Conservation (phyloP, 2,329 filamentous ascomycete species). For the Neodidymelliopsis sp. region DNA sequence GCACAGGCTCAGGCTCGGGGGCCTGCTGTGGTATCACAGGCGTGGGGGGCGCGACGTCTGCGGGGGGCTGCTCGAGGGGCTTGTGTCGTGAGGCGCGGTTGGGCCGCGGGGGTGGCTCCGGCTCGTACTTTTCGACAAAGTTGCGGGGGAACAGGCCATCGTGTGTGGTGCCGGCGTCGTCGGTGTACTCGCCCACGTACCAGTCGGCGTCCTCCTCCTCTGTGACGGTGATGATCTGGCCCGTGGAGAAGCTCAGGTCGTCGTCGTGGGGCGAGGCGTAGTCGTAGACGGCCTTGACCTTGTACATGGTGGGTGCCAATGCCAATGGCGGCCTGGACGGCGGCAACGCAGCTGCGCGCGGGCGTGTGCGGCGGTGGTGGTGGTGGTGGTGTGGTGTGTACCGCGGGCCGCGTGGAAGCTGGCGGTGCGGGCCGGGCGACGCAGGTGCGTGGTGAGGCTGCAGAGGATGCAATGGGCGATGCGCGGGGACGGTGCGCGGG, state of each 20-base stretch:
- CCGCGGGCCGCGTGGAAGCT: constrained; percentile 6
- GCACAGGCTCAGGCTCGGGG: constrained; percentile 33
- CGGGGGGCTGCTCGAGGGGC: constrained; percentile 44
- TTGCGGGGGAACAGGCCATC: constrained; percentile 94
- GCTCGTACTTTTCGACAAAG: constrained; percentile 97
- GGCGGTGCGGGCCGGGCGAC: constrained; percentile 12
- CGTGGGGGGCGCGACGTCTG: constrained; percentile 36
- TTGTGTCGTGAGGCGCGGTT: constrained; percentile 67
- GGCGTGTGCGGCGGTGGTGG: not conserved
- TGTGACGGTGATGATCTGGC: constrained; percentile 92
- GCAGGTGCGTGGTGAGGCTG: not conserved
- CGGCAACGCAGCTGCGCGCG: constrained; percentile 5
- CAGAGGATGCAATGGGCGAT: not conserved
- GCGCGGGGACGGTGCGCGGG: constrained; percentile 5
- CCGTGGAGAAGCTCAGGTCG: constrained; percentile 84
- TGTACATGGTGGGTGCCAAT: constrained; percentile 64
- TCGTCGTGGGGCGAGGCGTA: constrained; percentile 94
- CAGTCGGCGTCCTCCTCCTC: constrained; percentile 93
- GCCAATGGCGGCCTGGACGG: constrained; percentile 5
- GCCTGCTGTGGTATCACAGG: constrained; percentile 42
- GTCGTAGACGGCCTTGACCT: constrained; percentile 95
- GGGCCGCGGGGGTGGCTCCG: constrained; percentile 86
- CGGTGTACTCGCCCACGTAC: constrained; percentile 88
- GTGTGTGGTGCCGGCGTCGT: constrained; percentile 74
- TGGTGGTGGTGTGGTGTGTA: not conserved